Conservation (phyloP, 257 asterid species). For the Fraxinus americana region DNA sequence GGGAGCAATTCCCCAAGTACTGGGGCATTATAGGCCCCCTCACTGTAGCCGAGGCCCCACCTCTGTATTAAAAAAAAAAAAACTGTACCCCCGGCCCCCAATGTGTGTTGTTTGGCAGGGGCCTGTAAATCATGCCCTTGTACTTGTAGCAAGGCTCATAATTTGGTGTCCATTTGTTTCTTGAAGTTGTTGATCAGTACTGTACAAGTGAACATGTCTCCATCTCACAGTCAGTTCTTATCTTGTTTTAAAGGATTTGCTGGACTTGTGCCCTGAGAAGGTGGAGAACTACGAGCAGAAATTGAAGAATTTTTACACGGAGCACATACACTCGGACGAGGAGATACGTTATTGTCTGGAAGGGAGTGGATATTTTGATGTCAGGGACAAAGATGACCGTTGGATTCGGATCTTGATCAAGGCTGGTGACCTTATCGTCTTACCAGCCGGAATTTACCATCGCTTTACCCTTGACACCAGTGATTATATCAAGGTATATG, state of each 20-base stretch:
- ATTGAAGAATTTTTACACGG: conserved; percentile 75
- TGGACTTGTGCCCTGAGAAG: conserved; percentile 83
- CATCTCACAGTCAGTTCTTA: neutral
- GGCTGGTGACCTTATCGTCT: conserved; percentile 72
- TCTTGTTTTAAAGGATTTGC: conserved; percentile 56
- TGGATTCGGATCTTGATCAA: conserved; percentile 86
- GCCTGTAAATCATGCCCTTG: too few species aligned
- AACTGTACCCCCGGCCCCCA: too few species aligned
- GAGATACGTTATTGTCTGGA: conserved; percentile 82
- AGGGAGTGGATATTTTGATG: conserved; percentile 84
- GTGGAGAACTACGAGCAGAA: conserved; percentile 77
- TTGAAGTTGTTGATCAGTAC: neutral
- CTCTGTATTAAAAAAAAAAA: too few species aligned
- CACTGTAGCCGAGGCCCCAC: too few species aligned
- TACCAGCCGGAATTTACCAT: conserved; percentile 92
- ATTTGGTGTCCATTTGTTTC: neutral
- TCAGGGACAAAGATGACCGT: conserved; percentile 64
- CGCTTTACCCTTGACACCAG: conserved; percentile 73
- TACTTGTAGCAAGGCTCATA: too few species aligned
- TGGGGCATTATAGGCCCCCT: too few species aligned
- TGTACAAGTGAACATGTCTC: neutral
- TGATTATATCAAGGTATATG: conserved; percentile 69
- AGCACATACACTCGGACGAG: conserved; percentile 81
- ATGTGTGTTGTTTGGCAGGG: too few species aligned
- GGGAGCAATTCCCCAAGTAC: too few species aligned